phyloP scores from a whole-genome alignment of 805 yeast genomes.

The Nakazawaea holstii region DNA sequence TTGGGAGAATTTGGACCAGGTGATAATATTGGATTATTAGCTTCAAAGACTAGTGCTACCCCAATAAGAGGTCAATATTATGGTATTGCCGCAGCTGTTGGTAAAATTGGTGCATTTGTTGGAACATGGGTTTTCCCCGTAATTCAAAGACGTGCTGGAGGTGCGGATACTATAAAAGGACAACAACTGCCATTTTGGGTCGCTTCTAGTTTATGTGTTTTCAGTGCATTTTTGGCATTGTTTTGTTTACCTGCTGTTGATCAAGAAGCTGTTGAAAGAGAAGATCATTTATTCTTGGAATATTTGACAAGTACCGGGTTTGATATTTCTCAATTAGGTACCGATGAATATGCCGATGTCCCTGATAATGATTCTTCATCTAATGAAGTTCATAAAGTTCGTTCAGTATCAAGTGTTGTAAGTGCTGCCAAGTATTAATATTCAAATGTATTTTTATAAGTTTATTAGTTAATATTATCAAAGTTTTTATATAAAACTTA shows the following conservation, averaged over 20 bases:
- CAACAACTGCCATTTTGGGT: conserved; percentile 77
- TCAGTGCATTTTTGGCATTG: conserved; percentile 64
- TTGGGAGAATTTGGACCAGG: conserved; percentile 96
- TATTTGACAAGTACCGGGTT: conserved; percentile 67
- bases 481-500: too few relatives aligned
- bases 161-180: conserved; percentile 47
- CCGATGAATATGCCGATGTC: neutral
- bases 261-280: conserved; percentile 75
- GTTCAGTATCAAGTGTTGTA: conserved; percentile 1
- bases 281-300: conserved; percentile 65
- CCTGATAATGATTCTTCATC: neutral
- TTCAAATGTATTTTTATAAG: too few relatives aligned
- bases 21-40: conserved; percentile 82
- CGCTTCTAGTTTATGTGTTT: conserved; percentile 68
- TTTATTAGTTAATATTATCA: too few relatives aligned
- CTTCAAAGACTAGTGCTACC: conserved; percentile 81
- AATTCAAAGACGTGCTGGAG: conserved; percentile 57
- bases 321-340: conserved; percentile 56
- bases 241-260: conserved; percentile 76
- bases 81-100: conserved; percentile 86
- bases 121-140: conserved; percentile 88
- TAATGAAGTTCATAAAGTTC: conserved; percentile 2
- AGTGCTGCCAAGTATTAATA: conserved; percentile 7
- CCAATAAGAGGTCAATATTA: conserved; percentile 88
- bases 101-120: conserved; percentile 89